Conservation (phyloP, 2,329 filamentous ascomycete genomes). For the Colletotrichum sp. region DNA sequence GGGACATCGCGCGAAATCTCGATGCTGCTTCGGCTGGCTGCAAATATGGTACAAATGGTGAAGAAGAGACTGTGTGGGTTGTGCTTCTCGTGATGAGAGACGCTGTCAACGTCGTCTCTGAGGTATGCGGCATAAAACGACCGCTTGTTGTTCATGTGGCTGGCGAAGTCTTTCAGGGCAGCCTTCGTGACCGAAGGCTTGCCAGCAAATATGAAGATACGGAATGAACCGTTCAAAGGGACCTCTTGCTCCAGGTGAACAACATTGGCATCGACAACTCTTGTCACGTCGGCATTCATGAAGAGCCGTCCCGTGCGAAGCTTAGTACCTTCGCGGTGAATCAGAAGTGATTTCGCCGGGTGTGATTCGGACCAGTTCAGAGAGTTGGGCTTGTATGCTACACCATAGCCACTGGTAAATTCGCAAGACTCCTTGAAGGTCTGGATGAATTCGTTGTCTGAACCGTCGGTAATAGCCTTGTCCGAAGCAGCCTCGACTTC, state of each 20-base stretch:
- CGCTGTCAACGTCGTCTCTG: conserved; percentile 62
- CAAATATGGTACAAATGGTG: conserved; percentile 79
- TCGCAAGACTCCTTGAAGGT: conserved; percentile 92
- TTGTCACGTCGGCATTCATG: conserved; percentile 80
- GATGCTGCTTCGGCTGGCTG: conserved; percentile 68
- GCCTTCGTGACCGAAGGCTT: conserved; percentile 60
- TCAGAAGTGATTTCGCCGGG: conserved; percentile 71
- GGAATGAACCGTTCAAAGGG: conserved; percentile 86
- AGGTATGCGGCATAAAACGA: conserved; percentile 77
- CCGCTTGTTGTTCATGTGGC: conserved; percentile 64
- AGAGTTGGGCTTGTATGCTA: conserved; percentile 80
- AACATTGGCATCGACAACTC: conserved; percentile 86
- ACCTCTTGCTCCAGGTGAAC: conserved; percentile 91
- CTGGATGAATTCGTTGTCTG: conserved; percentile 83
- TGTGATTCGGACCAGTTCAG: conserved; percentile 85
- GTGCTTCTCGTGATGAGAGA: conserved; percentile 80
- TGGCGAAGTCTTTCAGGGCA: conserved; percentile 74
- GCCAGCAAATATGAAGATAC: conserved; percentile 87
- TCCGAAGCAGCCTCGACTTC: conserved; percentile 73
- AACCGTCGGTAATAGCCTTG: conserved; percentile 28
- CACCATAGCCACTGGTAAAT: conserved; percentile 91
- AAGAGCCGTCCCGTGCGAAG: conserved; percentile 78
- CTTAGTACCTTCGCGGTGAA: conserved; percentile 69
- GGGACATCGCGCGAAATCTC: conserved; percentile 78
- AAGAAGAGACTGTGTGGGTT: conserved; percentile 87